Evolutionary conservation across 805 yeast genomes (phyloP), one percentile per base, ranked within the genome.

Genomic region (Teunomyces tritomae): DNA sequence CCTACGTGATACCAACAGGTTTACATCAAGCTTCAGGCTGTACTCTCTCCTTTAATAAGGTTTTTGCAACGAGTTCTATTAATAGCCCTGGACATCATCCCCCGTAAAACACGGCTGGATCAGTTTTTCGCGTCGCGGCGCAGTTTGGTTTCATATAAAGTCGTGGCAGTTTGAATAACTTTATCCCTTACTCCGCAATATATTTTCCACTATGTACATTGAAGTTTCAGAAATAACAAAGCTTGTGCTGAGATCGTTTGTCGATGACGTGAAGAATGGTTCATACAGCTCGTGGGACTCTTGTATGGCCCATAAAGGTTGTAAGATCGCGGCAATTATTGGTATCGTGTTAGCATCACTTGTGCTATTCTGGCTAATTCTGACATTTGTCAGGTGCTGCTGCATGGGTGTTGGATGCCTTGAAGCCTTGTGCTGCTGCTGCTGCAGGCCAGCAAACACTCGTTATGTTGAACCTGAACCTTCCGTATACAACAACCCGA

Each of bases 251-350:
- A 46, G 54, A 34, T 28, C 39, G 17, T 14, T 48, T 39, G 8
- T 20, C 4, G 50, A 49, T 42, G 65, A 62, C 35, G 65, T 65
- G 39, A 57, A 47, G 16, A 49, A 74, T 13, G 82, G 83, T 13
- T 58, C 86, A 5, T 85, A 85, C 71, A 79, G 73, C 58, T 54
- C 63, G 45, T 87, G 95, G 94, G 81, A 84, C 59, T 79, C 87
- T 2, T 88, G 96, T 66, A 87, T 86, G 92, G 85, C 77, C 58
- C 85, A 86, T 63, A 82, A 68, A 39, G 73, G 83, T 41, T 88
- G 96, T 65, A 88, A 87, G 59, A 79, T 87, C 48, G 79, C 85
- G 16, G 91, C 87, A 3, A 87, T 87, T 39, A 87, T 86, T 10
- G 85, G 87, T 2, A 84, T 87, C 3, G 79, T 71, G 0, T 57